Evolutionary conservation across 2,329 filamentous ascomycete species (phyloP).

Genomic region (Chrysoporthe deuterocubensis): DNA sequence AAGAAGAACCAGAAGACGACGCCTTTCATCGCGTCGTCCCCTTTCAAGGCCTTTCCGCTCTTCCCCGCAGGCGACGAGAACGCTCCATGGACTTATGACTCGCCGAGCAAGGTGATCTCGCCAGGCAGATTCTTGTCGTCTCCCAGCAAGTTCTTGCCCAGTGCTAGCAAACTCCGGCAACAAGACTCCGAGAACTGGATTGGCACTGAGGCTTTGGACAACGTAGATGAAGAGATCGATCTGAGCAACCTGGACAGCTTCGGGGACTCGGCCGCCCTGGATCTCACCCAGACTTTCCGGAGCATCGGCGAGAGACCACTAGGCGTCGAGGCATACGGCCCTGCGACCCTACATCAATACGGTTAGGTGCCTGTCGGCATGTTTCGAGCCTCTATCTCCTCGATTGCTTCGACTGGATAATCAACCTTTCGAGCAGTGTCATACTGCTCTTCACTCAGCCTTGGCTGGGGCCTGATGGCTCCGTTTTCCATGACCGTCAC

Average conservation of each 20-base stretch:
- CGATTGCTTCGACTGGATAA: not conserved
- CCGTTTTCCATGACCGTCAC: conserved; percentile 13
- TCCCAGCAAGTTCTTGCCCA: conserved; percentile 54
- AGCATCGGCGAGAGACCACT: conserved; percentile 27
- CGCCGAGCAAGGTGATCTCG: conserved; percentile 61
- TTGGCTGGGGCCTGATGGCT: not conserved
- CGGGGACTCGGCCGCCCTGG: conserved; percentile 22
- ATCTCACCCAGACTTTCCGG: conserved; percentile 28
- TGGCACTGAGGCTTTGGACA: conserved; percentile 9
- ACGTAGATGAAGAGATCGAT: conserved; percentile 17
- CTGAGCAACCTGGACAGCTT: conserved; percentile 22
- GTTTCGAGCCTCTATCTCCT: conserved; percentile 5
- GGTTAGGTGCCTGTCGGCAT: conserved; percentile 20
- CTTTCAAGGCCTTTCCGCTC: conserved; percentile 26
- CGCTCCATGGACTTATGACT: conserved; percentile 49
- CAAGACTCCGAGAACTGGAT: conserved; percentile 26
- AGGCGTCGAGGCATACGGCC: conserved; percentile 24
- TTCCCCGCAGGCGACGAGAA: conserved; percentile 43
- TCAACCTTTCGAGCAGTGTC: not conserved
- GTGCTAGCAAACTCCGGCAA: conserved; percentile 37
- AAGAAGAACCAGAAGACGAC: conserved; percentile 28
- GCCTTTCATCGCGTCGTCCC: conserved; percentile 23
- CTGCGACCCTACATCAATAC: conserved; percentile 27
- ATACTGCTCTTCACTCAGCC: not conserved
- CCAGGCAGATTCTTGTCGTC: conserved; percentile 59